Evolutionary conservation across 208 protist genomes (phyloP).

Genomic region (Trypanosoma theileri): DNA sequence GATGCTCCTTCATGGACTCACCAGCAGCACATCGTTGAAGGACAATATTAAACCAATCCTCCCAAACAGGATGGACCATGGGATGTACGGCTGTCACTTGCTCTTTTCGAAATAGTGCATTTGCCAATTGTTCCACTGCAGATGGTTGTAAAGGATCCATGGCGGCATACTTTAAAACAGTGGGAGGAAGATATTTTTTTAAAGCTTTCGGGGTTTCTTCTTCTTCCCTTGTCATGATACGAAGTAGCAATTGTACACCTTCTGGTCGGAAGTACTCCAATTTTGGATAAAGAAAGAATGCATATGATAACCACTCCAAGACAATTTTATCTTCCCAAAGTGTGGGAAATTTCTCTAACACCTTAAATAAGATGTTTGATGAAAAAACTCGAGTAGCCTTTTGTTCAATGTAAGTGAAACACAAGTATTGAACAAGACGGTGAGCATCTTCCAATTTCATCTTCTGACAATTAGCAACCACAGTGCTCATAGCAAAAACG

Average conservation of each 20-base stretch:
- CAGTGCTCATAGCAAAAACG: constrained; percentile 64
- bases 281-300: constrained; percentile 89
- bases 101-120: constrained; percentile 86
- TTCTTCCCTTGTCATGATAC: constrained; percentile 51
- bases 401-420: constrained; percentile 86
- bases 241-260: constrained; percentile 78
- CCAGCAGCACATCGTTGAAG: constrained; percentile 57
- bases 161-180: constrained; percentile 44
- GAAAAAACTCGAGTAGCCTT: constrained; percentile 76
- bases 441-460: constrained; percentile 44
- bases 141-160: constrained; percentile 76
- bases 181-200: constrained; percentile 31
- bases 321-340: constrained; percentile 52
- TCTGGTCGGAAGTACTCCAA: constrained; percentile 89
- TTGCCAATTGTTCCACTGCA: constrained; percentile 77
- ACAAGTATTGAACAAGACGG: constrained; percentile 50
- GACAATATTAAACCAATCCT: constrained; percentile 80
- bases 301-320: constrained; percentile 71
- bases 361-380: constrained; percentile 67
- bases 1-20: constrained; percentile 86
- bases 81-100: constrained; percentile 81
- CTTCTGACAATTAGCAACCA: constrained; percentile 44
- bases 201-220: constrained; percentile 19
- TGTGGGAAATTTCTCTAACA: constrained; percentile 29
- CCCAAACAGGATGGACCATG: constrained; percentile 89